Base-by-base conservation (phyloP, 2,329 filamentous ascomycete species). In the Aspergillus nomiae region DNA sequence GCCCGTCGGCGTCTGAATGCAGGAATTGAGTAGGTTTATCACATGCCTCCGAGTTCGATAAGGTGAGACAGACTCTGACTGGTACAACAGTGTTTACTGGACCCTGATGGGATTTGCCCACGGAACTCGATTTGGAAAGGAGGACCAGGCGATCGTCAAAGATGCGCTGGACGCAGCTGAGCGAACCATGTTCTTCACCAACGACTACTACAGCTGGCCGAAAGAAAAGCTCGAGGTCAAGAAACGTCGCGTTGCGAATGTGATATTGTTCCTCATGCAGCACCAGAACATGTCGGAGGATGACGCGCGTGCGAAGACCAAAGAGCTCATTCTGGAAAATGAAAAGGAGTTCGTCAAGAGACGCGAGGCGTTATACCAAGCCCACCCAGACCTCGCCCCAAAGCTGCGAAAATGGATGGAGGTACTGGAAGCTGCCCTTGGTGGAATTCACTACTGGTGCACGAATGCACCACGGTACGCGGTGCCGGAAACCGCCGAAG, bases 201-300 rank as follows among this genome's bases (percentile, higher is more conserved):
- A 65, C 43, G 63, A 65, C 56, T 65, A 63, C 58, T 65, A 63
- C 41, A 65, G 63, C 61, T 65, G 63, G 63, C 53, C 61, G 32
- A 61, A 61, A 32, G 61, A 65, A 43, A 63, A 63, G 51, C 61
- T 56, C 36, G 36, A 58, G 30, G 55, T 53, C 19, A 64, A 59
- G 56, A 57, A 45, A 53, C 36, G 56, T 50, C 56, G 46, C 38
- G 59, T 63, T 19, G 58, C 61, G 58, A 65, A 65, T 28, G 61
- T 63, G 24, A 63, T 63, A 21, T 41, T 61, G 3, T 63, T 63
- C 58, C 56, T 63, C 32, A 65, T 59, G 58, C 46, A 61, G 26
- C 57, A 60, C 61, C 53, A 65, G 51, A 53, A 59, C 36, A 58
- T 65, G 57, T 65, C 63, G 1, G 58, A 59, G 28, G 61, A 65